Conservation (phyloP, 306 rosid species). For the Citrullus amarus region DNA sequence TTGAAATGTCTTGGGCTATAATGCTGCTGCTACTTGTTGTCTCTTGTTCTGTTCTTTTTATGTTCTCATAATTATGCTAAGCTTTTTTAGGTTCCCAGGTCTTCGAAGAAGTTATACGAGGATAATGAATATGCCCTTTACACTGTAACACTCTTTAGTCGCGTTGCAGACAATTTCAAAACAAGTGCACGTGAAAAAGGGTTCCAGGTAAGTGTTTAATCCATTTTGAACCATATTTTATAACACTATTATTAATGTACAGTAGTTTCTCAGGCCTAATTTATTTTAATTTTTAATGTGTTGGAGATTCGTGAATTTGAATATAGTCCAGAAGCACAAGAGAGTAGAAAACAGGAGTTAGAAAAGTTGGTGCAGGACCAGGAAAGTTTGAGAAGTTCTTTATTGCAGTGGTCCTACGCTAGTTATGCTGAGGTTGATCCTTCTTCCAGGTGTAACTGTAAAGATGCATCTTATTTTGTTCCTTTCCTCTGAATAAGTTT, state of each 20-base stretch:
- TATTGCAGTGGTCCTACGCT: slow-evolving; percentile 79
- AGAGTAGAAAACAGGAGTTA: slow-evolving; percentile 58
- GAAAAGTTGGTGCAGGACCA: slow-evolving; percentile 72
- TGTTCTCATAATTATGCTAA: slow-evolving; percentile 23
- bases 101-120: slow-evolving; percentile 72
- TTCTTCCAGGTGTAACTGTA: not conserved
- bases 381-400: slow-evolving; percentile 69
- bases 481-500: slow-evolving; percentile 9
- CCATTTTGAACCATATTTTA: slow-evolving; percentile 7
- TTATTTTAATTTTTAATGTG: slow-evolving; percentile 18
- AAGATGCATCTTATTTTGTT: not conserved
- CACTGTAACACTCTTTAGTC: slow-evolving; percentile 70
- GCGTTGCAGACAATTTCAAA: slow-evolving; percentile 81
- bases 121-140: slow-evolving; percentile 91
- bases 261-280: not conserved
- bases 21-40: not conserved
- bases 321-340: slow-evolving; percentile 71
- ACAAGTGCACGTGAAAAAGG: slow-evolving; percentile 77
- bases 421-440: slow-evolving; percentile 80
- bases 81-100: slow-evolving; percentile 79
- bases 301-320: slow-evolving; percentile 84
- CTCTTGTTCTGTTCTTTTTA: slow-evolving; percentile 12
- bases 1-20: not conserved
- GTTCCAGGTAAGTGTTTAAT: slow-evolving; percentile 55
- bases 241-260: not conserved